Conservation (phyloP, 441 rosid species). For the Mallotus repandus region DNA sequence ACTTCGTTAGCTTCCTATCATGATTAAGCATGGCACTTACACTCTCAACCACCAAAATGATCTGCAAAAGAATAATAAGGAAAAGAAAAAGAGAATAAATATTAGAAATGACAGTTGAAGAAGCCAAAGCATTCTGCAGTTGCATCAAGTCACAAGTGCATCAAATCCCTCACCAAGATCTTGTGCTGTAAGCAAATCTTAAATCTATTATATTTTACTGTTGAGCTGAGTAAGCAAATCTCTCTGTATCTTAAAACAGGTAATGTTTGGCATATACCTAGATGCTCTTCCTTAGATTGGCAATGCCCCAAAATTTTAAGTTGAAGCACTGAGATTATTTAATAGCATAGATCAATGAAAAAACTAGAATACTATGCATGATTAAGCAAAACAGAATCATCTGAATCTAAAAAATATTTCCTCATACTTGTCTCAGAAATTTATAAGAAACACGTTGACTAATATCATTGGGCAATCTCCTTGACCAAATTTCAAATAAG, state of each 20-base stretch:
- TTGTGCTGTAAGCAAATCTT: background rate
- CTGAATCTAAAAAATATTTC: background rate
- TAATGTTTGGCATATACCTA: background rate
- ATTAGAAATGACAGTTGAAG: background rate
- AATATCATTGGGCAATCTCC: background rate
- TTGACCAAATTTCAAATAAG: background rate
- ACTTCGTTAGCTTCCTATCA: constrained; percentile 60
- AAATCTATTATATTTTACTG: background rate
- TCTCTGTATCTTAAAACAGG: background rate
- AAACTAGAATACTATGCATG: background rate
- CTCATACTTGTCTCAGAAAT: background rate
- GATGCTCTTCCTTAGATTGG: background rate
- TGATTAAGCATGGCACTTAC: constrained; percentile 79
- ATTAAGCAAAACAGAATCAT: background rate
- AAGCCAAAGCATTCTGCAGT: background rate
- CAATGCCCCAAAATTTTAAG: background rate
- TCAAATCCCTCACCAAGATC: background rate
- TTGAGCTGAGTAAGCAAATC: background rate
- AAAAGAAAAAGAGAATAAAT: background rate
- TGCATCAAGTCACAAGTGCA: background rate
- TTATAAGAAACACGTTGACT: background rate
- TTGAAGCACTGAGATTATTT: background rate
- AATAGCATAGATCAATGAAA: background rate
- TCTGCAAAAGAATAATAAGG: constrained; percentile 41
- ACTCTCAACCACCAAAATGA: constrained; percentile 77